Conservation (phyloP, 306 rosid genomes). For the Acacia confusa region DNA sequence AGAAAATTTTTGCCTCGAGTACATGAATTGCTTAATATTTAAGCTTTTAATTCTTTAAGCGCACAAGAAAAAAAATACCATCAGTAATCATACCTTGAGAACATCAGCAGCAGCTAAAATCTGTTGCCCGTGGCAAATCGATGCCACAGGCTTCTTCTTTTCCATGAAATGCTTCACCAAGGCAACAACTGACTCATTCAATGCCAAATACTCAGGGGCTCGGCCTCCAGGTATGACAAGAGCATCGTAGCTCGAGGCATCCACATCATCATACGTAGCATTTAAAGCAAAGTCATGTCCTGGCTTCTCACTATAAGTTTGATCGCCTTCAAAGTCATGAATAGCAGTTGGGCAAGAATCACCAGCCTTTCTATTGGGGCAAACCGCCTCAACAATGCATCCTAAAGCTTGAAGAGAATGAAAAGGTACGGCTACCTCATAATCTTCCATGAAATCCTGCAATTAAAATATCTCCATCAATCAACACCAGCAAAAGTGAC, state of each 20-base stretch:
- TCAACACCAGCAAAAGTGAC: background rate
- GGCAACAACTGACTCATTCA: conserved; percentile 28
- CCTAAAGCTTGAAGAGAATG: conserved; percentile 74
- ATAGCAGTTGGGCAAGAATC: conserved; percentile 65
- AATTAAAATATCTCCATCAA: conserved; percentile 2
- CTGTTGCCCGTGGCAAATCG: conserved; percentile 54
- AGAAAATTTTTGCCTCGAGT: background rate
- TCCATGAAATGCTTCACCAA: conserved; percentile 35
- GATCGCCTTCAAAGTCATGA: conserved; percentile 83
- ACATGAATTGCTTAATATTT: background rate
- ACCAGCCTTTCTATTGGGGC: conserved; percentile 66
- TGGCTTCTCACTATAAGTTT: conserved; percentile 68
- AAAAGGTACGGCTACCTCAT: conserved; percentile 60
- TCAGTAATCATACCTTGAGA: conserved; percentile 48
- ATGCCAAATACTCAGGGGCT: conserved; percentile 30
- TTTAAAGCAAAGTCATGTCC: conserved; percentile 56
- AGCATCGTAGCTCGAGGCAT: conserved; percentile 51
- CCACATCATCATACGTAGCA: conserved; percentile 48
- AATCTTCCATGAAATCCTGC: conserved; percentile 83
- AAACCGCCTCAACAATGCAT: conserved; percentile 67
- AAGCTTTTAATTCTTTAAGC: background rate
- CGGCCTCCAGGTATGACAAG: conserved; percentile 35
- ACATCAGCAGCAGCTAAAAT: conserved; percentile 69
- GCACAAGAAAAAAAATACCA: background rate
- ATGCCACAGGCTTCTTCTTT: conserved; percentile 30